Evolutionary conservation across 176 grass and related monocot genomes (phyloP).

Genomic region (Eremochloa ophiuroides): DNA sequence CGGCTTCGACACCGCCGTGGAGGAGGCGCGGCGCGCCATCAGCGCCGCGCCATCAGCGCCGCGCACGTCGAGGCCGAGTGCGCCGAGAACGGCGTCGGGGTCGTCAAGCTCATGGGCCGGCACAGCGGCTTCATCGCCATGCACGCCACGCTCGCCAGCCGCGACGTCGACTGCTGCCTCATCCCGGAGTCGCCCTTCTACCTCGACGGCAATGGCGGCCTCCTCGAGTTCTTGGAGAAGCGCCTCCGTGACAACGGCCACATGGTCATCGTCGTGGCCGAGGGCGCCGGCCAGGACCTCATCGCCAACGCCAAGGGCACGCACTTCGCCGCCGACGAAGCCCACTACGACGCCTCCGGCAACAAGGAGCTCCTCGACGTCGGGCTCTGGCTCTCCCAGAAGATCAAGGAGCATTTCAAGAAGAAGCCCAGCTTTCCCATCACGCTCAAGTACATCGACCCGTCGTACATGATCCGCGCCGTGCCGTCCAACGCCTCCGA

Average conservation of each 20-base stretch:
- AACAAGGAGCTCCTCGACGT: conserved; percentile 76
- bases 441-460: conserved; percentile 87
- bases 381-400: conserved; percentile 73
- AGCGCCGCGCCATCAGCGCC: conserved; percentile 81
- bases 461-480: conserved; percentile 89
- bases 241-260: conserved; percentile 74
- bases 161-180: conserved; percentile 88
- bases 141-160: conserved; percentile 83
- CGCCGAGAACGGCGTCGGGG: conserved; percentile 75
- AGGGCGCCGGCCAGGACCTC: conserved; percentile 90
- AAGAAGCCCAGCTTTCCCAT: conserved; percentile 40
- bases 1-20: conserved; percentile 87
- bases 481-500: conserved; percentile 74
- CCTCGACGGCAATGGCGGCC: conserved; percentile 69
- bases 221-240: conserved; percentile 66
- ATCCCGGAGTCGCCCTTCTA: conserved; percentile 86
- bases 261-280: conserved; percentile 89
- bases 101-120: conserved; percentile 93
- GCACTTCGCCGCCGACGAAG: too few species aligned
- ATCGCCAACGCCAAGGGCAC: too few species aligned
- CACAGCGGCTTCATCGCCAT: conserved; percentile 87
- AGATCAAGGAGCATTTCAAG: conserved; percentile 81
- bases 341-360: conserved; percentile 83
- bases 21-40: conserved; percentile 89
- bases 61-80: conserved; percentile 85